Conservation (phyloP, 2,329 filamentous ascomycete genomes). For the Apiospora saccharicola region DNA sequence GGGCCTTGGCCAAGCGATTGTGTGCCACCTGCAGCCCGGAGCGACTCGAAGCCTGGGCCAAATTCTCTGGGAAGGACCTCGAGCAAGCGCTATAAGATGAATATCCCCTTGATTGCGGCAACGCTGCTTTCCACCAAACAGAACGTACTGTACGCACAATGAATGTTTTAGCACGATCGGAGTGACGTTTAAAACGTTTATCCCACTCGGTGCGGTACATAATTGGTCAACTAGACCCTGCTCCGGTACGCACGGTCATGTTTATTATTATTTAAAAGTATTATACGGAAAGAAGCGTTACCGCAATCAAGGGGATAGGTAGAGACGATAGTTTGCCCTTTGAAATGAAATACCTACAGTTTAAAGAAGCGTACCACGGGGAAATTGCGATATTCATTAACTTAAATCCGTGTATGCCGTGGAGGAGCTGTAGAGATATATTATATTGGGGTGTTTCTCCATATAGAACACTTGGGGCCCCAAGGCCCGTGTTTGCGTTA, state of each 20-base stretch:
- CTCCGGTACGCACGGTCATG: too few species aligned
- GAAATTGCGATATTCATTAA: not conserved
- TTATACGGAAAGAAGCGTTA: too few species aligned
- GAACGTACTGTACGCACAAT: too few species aligned
- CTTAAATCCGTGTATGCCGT: not conserved
- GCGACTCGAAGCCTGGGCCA: constrained; percentile 40
- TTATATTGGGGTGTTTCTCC: not conserved
- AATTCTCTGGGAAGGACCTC: constrained; percentile 2
- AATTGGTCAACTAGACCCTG: too few species aligned
- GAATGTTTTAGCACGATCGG: too few species aligned
- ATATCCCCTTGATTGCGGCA: too few species aligned
- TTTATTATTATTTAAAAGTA: too few species aligned
- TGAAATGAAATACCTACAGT: constrained; percentile 12
- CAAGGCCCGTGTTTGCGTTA: not conserved
- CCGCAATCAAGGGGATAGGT: too few species aligned
- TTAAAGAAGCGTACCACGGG: not conserved
- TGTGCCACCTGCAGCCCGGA: constrained; percentile 43
- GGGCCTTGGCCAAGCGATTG: constrained; percentile 37
- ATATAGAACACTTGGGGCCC: not conserved
- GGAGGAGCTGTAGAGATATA: constrained; percentile 8
- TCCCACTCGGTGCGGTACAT: too few species aligned
- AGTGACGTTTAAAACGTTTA: too few species aligned
- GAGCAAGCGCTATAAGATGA: not conserved
- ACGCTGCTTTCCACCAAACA: too few species aligned
- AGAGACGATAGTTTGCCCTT: not conserved